Conservation (phyloP, 768 basidiomycete species). For the Kwoniella bestiolae region DNA sequence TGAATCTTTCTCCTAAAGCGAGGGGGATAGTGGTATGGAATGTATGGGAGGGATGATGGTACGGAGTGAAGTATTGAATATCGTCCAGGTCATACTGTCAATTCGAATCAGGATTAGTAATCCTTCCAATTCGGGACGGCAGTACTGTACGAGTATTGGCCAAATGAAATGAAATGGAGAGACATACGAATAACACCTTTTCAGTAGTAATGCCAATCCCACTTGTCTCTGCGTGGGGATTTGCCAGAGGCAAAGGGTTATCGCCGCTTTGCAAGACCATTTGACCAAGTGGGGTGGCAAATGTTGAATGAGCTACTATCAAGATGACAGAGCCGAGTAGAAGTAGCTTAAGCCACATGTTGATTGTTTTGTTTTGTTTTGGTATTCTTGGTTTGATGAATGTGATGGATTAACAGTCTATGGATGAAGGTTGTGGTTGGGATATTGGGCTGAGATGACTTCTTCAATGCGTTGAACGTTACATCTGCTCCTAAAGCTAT, state of each 20-base stretch:
- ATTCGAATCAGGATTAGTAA: too few relatives aligned
- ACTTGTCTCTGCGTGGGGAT: too few relatives aligned
- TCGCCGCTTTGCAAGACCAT: neutral
- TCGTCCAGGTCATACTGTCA: slow-evolving; percentile 10
- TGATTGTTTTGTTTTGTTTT: too few relatives aligned
- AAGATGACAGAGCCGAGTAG: neutral
- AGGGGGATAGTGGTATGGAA: neutral
- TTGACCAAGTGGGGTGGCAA: neutral
- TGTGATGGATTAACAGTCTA: neutral
- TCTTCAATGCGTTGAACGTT: too few relatives aligned
- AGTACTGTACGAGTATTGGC: neutral
- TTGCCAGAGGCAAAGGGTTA: too few relatives aligned
- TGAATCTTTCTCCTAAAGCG: neutral
- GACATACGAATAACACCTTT: neutral
- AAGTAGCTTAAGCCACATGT: neutral
- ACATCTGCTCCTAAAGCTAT: too few relatives aligned
- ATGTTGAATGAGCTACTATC: neutral
- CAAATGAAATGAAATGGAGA: neutral
- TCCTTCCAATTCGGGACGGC: neutral
- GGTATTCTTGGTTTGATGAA: too few relatives aligned
- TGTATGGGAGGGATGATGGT: neutral
- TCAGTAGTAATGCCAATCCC: neutral
- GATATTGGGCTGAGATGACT: neutral
- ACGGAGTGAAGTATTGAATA: slow-evolving; percentile 14
- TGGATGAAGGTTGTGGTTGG: neutral